Evolutionary conservation across 176 grass and related monocot genomes (phyloP).

Genomic region (Ananas comosus): DNA sequence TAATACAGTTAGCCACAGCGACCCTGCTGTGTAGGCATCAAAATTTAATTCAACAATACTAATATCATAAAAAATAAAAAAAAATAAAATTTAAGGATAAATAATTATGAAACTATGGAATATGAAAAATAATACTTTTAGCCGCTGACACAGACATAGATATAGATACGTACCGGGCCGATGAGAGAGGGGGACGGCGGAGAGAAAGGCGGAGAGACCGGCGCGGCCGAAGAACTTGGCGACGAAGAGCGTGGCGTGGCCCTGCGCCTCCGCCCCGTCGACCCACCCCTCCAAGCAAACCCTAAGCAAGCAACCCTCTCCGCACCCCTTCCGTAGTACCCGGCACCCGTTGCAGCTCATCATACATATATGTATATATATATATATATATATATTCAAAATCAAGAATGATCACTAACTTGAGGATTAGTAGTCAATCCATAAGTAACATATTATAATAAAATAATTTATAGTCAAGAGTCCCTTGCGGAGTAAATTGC

Average conservation of each 20-base stretch:
- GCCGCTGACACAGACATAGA: neutral
- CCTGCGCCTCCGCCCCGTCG: constrained; percentile 64
- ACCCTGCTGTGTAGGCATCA: too few species aligned
- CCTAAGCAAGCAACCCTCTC: constrained; percentile 74
- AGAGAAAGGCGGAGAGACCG: constrained; percentile 89
- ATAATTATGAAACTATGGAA: too few species aligned
- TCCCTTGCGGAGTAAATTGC: too few species aligned
- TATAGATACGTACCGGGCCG: constrained; percentile 35
- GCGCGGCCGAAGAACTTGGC: constrained; percentile 98
- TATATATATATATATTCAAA: too few species aligned
- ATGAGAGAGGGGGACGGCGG: constrained; percentile 54
- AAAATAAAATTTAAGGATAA: too few species aligned
- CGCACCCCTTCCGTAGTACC: constrained; percentile 94
- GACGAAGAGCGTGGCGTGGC: constrained; percentile 92
- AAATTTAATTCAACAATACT: too few species aligned
- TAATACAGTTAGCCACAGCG: too few species aligned
- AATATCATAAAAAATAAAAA: neutral
- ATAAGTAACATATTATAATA: too few species aligned
- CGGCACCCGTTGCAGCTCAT: constrained; percentile 99
- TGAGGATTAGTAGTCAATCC: too few species aligned
- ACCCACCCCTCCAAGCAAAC: constrained; percentile 88
- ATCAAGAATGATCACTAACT: too few species aligned
- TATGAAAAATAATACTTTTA: neutral
- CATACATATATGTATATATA: neutral
- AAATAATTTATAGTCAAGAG: too few species aligned